Base-by-base conservation (phyloP, 768 basidiomycete genomes). In the Saitozyma sp. region DNA sequence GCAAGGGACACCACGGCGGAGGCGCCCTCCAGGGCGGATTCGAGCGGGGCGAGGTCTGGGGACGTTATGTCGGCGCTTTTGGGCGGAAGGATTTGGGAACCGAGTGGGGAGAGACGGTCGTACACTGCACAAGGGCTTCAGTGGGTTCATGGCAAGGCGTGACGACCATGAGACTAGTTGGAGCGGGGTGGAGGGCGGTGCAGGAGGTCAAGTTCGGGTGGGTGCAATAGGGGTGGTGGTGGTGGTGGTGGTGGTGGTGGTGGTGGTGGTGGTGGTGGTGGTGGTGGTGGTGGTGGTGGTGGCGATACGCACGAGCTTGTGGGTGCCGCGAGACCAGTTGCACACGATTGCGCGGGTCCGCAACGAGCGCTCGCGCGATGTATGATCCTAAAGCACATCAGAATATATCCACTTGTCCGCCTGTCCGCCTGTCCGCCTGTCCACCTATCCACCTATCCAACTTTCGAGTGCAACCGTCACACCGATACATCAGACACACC, bases 1-100 rank as follows among this genome's bases (percentile, higher is more conserved):
- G 89, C 88, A 41, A 90, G 82, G 16, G 88, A 89, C 0, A 89
- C 80, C 1, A 89, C 83, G 1, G 84, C 82, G 42, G 81, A 73
- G 3, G 89, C 87, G 62, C 80, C 84, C 59, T 83, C 71, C 62
- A 90, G 84, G 0, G 85, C 70, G 40, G 59, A 50, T 6, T 46
- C 11, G 2, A 71, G 59, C 9, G 51, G 49, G 6, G 65, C 39
- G 13, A 59, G 51, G 29, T 69, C 69, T 40, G 84, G 79, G 46
- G 84, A 80, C 14, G 87, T 87, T 53, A 90, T 81, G 68, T 90
- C 88, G 16, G 84, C 79, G 1, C 73, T 43, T 79, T 63, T 16
- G 73, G 81, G 50, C 81, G 83, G 17, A 80, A 84, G 65, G 83
- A 82, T 58, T 84, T 75, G 75, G 13, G 64, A 61, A 0, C 79